Percentiles rank a stretch among this genome's conserved stretches.
Evolutionary conservation across 805 yeast genomes (phyloP).

Genomic region (Jamesozyma lodderae): DNA sequence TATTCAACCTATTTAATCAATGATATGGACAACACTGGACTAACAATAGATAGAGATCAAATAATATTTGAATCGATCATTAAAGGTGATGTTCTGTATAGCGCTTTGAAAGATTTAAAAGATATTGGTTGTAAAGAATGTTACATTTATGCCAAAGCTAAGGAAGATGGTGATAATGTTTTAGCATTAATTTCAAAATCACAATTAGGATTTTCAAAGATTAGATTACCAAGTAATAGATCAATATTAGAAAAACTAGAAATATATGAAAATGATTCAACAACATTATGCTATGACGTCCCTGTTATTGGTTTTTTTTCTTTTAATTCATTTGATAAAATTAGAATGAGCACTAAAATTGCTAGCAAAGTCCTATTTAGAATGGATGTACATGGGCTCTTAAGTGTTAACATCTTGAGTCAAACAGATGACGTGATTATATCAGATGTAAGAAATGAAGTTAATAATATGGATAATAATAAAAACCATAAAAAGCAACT

Average conservation of each 20-base stretch:
- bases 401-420: slow-evolving; percentile 40
- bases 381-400: slow-evolving; percentile 42
- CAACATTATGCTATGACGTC: slow-evolving; percentile 16
- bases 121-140: slow-evolving; percentile 46
- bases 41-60: slow-evolving; percentile 37
- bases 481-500: slow-evolving; percentile 4
- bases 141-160: slow-evolving; percentile 36
- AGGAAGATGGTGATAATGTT: slow-evolving; percentile 20
- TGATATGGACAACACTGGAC: slow-evolving; percentile 30
- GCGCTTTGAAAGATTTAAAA: slow-evolving; percentile 46
- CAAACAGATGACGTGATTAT: slow-evolving; percentile 25
- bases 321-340: slow-evolving; percentile 39
- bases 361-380: slow-evolving; percentile 48
- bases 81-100: slow-evolving; percentile 43
- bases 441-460: slow-evolving; percentile 11
- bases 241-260: slow-evolving; percentile 53
- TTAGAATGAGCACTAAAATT: slow-evolving; percentile 39
- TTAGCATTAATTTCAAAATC: slow-evolving; percentile 54
- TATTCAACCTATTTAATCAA: slow-evolving; percentile 38
- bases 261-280: slow-evolving; percentile 26
- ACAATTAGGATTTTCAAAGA: slow-evolving; percentile 62
- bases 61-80: slow-evolving; percentile 44
- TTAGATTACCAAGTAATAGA: slow-evolving; percentile 55
- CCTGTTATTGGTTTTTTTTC: slow-evolving; percentile 41
- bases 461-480: not conserved